These are phyloP conservation scores for Abelmoschus esculentus DNA, from an alignment of 345 rosid species.

Conservation along the genomic window DNA sequence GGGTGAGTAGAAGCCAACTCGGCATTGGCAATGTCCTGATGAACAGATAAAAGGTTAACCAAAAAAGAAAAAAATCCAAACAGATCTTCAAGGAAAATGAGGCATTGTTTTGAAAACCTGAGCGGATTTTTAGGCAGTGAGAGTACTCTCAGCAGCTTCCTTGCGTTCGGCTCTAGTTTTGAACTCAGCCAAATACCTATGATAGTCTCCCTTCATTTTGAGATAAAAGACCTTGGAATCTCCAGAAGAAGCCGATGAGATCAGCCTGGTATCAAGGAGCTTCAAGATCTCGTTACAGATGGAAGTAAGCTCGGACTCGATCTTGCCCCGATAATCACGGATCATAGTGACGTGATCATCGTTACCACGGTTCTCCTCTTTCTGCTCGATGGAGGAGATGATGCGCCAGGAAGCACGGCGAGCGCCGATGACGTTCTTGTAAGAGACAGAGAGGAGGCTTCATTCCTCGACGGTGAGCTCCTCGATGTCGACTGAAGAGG, in stretches of 20 bases:
- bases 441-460: constrained; percentile 92
- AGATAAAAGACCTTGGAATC: constrained; percentile 84
- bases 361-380: constrained; percentile 88
- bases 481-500: constrained; percentile 44
- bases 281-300: constrained; percentile 82
- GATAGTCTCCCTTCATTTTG: constrained; percentile 93
- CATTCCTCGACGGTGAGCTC: constrained; percentile 83
- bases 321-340: constrained; percentile 76
- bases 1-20: constrained; percentile 91
- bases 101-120: constrained; percentile 39
- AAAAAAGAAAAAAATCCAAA: not conserved
- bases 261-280: constrained; percentile 62
- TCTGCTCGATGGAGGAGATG: constrained; percentile 84
- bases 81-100: not conserved
- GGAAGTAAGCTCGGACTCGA: constrained; percentile 65
- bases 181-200: constrained; percentile 84
- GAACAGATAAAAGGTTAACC: not conserved
- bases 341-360: constrained; percentile 74
- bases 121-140: constrained; percentile 80
- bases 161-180: constrained; percentile 76
- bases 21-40: constrained; percentile 71
- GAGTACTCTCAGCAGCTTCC: constrained; percentile 80
- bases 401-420: constrained; percentile 90
- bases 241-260: constrained; percentile 61
- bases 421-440: constrained; percentile 96